Percentiles rank a stretch among this genome's conserved stretches.
Evolutionary conservation across 805 yeast genomes (phyloP).

Genomic region (Scheffersomyces amazonensis): DNA sequence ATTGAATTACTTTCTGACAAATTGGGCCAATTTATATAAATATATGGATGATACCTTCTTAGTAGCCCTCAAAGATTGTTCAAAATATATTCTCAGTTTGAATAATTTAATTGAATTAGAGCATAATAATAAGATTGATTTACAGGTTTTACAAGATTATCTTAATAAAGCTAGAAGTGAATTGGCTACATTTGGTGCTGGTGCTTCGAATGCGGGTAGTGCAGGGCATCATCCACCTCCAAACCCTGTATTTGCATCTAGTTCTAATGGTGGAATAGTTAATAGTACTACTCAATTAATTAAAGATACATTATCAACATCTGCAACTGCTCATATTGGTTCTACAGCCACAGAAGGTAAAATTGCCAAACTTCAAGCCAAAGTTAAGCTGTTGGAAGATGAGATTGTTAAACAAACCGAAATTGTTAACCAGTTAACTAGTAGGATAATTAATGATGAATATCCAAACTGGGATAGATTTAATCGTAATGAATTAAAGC

Average conservation of each 20-base stretch:
- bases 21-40: conserved; percentile 40
- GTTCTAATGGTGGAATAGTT: conserved; percentile 30
- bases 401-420: conserved; percentile 44
- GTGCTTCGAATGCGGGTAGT: conserved; percentile 7
- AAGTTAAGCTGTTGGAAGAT: conserved; percentile 41
- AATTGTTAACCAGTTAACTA: conserved; percentile 45
- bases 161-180: conserved; percentile 69
- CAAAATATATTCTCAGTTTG: conserved; percentile 55
- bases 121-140: conserved; percentile 88
- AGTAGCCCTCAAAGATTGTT: conserved; percentile 80
- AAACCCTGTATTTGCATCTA: conserved; percentile 21
- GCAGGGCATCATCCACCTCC: conserved; percentile 23
- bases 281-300: conserved; percentile 43
- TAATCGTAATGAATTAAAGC: conserved; percentile 73
- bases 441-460: conserved; percentile 46
- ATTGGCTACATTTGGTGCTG: conserved; percentile 32
- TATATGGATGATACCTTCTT: conserved; percentile 76
- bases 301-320: conserved; percentile 49
- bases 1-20: conserved; percentile 34
- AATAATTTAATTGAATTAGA: conserved; percentile 70
- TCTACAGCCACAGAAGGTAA: conserved; percentile 43
- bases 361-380: conserved; percentile 38
- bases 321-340: conserved; percentile 41
- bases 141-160: conserved; percentile 82
- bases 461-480: conserved; percentile 72